These are phyloP conservation scores for Acanthamoeba healyi DNA, from an alignment of 208 protist genomes.

Conservation along the genomic window DNA sequence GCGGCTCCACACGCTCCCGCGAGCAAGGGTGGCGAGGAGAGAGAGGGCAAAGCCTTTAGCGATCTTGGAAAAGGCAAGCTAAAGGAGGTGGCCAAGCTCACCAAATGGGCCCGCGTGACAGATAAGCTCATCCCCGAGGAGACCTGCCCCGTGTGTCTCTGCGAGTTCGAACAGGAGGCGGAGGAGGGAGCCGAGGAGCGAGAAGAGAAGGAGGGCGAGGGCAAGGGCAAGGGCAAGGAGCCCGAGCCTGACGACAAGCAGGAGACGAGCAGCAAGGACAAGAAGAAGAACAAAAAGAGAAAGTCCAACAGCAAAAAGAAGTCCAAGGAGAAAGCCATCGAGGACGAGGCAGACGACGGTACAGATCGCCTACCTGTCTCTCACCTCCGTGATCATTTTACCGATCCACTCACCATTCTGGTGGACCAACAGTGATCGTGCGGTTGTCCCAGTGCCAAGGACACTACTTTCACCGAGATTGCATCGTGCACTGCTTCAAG, in stretches of 20 bases:
- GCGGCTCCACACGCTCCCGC: not conserved
- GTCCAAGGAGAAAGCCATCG: not conserved
- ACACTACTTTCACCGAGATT: constrained; percentile 64
- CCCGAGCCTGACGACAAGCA: not conserved
- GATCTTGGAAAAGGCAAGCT: not conserved
- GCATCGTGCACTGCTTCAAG: constrained; percentile 69
- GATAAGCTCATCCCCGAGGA: constrained; percentile 31
- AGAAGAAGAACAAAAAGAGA: not conserved
- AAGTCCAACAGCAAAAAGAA: constrained; percentile 3
- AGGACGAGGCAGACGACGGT: not conserved
- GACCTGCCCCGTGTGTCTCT: constrained; percentile 54
- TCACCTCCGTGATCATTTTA: no score
- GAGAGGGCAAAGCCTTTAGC: not conserved
- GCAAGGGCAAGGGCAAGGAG: not conserved
- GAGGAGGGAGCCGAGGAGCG: not conserved
- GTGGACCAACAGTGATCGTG: not conserved
- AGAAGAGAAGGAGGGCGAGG: not conserved
- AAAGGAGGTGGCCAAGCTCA: constrained; percentile 11
- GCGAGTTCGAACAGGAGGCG: constrained; percentile 32
- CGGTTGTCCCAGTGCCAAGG: constrained; percentile 24
- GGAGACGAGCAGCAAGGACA: not conserved
- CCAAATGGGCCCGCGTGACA: constrained; percentile 11
- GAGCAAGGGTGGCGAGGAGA: not conserved
- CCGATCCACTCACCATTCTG: not conserved
- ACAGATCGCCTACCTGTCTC: not conserved